phyloP scores from a whole-genome alignment of 495 filamentous ascomycete species.

The Penicillium pancosmium region DNA sequence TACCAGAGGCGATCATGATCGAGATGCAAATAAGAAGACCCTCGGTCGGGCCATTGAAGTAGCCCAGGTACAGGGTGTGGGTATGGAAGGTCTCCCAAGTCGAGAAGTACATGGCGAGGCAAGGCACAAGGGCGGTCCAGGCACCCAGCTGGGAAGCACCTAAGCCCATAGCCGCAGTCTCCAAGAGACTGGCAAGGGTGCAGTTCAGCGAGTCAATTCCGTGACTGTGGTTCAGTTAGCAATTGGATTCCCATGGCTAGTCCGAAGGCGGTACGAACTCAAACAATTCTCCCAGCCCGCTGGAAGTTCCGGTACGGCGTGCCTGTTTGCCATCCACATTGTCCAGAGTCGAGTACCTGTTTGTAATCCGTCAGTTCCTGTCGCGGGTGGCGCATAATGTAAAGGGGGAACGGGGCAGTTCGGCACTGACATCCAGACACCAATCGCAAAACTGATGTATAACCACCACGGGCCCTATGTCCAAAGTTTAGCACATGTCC shows the following conservation, averaged over 20 bases:
- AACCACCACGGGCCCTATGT: conserved; percentile 81
- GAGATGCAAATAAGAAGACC: conserved; percentile 85
- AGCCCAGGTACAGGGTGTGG: conserved; percentile 94
- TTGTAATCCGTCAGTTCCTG: not conserved
- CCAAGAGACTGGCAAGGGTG: conserved; percentile 83
- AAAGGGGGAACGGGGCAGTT: not conserved
- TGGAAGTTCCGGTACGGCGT: conserved; percentile 90
- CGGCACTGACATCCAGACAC: conserved; percentile 78
- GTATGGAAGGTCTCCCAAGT: conserved; percentile 99
- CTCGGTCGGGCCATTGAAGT: conserved; percentile 97
- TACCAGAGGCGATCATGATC: conserved; percentile 84
- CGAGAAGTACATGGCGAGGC: conserved; percentile 97
- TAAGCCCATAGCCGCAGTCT: conserved; percentile 89
- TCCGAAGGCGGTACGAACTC: conserved; percentile 57
- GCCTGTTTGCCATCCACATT: conserved; percentile 99
- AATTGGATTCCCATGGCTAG: conserved; percentile 5
- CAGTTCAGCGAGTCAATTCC: conserved; percentile 98
- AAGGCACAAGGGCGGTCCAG: conserved; percentile 88
- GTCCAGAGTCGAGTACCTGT: conserved; percentile 91
- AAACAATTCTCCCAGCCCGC: conserved; percentile 92
- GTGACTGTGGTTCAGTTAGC: conserved; percentile 60
- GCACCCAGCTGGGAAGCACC: conserved; percentile 80
- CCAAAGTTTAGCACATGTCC: conserved; percentile 21
- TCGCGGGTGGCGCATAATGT: not conserved
- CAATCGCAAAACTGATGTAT: conserved; percentile 92